Percentiles rank a stretch among this genome's conserved stretches.
Conservation (phyloP, 2,329 filamentous ascomycete species). For the Periconia sp. region DNA sequence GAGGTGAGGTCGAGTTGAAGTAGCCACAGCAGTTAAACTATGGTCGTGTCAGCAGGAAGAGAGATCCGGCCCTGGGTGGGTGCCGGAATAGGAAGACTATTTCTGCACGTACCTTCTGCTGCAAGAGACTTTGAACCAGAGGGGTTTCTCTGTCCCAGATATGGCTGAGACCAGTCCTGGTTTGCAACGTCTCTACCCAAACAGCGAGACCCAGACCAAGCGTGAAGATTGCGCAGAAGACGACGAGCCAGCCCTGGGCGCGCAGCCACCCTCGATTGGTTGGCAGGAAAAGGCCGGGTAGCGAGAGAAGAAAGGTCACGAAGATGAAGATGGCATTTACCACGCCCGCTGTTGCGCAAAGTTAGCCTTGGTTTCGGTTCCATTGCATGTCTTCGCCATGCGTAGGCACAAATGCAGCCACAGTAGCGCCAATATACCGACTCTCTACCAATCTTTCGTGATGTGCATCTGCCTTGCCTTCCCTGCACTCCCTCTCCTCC, state of each 20-base stretch:
- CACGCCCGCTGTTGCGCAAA: conserved; percentile 59
- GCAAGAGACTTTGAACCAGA: conserved; percentile 67
- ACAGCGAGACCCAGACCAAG: conserved; percentile 64
- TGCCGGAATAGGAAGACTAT: conserved; percentile 4
- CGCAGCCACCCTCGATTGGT: conserved; percentile 70
- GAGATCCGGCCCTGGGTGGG: neutral
- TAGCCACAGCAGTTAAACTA: conserved; percentile 83
- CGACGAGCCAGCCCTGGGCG: conserved; percentile 66
- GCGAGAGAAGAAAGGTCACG: conserved; percentile 66
- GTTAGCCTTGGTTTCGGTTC: conserved; percentile 18
- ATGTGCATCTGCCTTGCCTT: neutral
- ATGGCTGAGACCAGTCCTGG: conserved; percentile 61
- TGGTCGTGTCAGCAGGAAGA: conserved; percentile 19
- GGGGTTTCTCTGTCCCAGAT: conserved; percentile 63
- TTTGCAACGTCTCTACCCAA: conserved; percentile 70
- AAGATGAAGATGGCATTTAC: conserved; percentile 74
- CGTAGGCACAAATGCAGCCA: conserved; percentile 11
- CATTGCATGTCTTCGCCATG: neutral
- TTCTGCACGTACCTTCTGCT: conserved; percentile 60
- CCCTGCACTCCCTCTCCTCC: neutral
- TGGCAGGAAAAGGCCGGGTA: conserved; percentile 71
- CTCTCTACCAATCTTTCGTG: neutral
- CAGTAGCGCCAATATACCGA: conserved; percentile 25
- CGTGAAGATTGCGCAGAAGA: conserved; percentile 65
- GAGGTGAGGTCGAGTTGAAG: conserved; percentile 69